Evolutionary conservation across 257 asterid genomes (phyloP), one percentile per base, ranked within the genome.

Genomic region (Euphrasia confusa): DNA sequence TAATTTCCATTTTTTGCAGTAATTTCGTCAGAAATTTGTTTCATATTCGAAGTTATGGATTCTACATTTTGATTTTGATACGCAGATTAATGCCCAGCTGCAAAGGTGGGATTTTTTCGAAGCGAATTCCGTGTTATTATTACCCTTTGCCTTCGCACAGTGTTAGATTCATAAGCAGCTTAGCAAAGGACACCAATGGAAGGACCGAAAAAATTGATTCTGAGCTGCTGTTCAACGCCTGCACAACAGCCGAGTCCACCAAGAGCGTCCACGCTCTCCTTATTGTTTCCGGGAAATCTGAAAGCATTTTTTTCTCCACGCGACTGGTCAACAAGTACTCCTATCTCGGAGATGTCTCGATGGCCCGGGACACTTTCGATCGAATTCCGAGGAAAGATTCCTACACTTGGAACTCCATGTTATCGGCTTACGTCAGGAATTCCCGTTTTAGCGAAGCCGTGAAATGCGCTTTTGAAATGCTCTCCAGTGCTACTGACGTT

Each of bases 381-480:
- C 77, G 70, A 60, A 77, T 90, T 65, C 65, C 68, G 11, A 58
- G 63, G 24, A 87, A 84, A 73, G 92, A 90, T 73, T 39, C 84
- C 12, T 90, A 80, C 77, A 77, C 84, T 3, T 88, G 96, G 96
- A 88, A 86, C 71, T 86, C 93, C 0, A 80, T 88, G 86, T 30
- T 88, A 58, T 83, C 96, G 18, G 79, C 87, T 24, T 88, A 79
- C 69, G 92, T 85, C 12, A 77, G 84, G 8, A 81, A 78, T 66
- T 82, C 81, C 26, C 60, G 55, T 47, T 83, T 76, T 39, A 30
- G 62, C 18, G 85, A 89, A 67, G 90, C 92, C 32, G 69, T 89
- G 57, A 77, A 60, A 54, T 81, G 86, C 68, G 76, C 76, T 27
- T 76, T 76, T 71, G 71, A 80, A 69, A 86, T 89, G 97, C 58